Evolutionary conservation across 495 filamentous ascomycete species (phyloP).

Genomic region (Tuber microsphaerosporum): DNA sequence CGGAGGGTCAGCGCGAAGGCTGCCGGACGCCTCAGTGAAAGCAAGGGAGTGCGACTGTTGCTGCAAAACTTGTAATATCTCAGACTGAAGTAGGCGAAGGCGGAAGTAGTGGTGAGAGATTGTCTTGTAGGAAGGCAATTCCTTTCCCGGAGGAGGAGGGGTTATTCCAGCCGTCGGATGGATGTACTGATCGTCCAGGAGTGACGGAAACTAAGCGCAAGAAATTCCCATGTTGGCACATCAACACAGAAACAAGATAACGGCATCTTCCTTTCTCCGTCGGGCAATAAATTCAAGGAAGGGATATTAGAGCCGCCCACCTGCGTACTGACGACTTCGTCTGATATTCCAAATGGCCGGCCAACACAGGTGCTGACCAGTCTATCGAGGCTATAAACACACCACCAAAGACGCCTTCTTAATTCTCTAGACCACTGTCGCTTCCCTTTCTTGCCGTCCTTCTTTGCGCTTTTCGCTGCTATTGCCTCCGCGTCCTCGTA

Average conservation of each 20-base stretch:
- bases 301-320: constrained; percentile 22
- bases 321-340: constrained; percentile 77
- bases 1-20: constrained; percentile 20
- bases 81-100: constrained; percentile 83
- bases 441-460: constrained; percentile 59
- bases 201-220: constrained; percentile 69
- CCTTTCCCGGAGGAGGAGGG: constrained; percentile 46
- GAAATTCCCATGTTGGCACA: constrained; percentile 7
- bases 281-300: constrained; percentile 5
- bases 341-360: constrained; percentile 84
- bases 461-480: constrained; percentile 48
- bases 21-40: constrained; percentile 28
- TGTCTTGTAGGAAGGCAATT: constrained; percentile 72
- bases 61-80: constrained; percentile 89
- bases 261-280: not conserved
- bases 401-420: constrained; percentile 89
- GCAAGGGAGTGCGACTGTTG: constrained; percentile 58
- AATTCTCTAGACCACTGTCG: constrained; percentile 82
- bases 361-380: constrained; percentile 89
- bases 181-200: constrained; percentile 81
- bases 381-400: constrained; percentile 86
- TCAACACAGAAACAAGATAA: not conserved
- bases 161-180: constrained; percentile 55
- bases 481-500: constrained; percentile 75
- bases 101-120: constrained; percentile 88